Base-by-base conservation (phyloP, 495 filamentous ascomycete species). In the Pseudomonodictys pantanalensis region DNA sequence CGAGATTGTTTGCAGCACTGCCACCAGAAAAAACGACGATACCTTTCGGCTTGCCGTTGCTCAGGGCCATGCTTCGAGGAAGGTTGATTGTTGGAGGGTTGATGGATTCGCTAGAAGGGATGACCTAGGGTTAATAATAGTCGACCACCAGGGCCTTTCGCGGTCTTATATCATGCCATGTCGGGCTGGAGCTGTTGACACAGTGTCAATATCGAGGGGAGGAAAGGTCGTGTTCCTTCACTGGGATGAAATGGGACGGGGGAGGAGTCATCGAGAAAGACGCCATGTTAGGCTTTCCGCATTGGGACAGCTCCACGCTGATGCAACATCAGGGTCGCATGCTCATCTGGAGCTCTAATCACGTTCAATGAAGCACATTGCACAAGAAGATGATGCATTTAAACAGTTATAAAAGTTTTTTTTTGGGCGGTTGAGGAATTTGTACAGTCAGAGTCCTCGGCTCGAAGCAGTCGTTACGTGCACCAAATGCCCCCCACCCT, bases 1-100 rank as follows among this genome's bases (percentile, higher is more conserved):
- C 92, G 2, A 97, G 80, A 64, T 84, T 95, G 68, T 97, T 97
- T 1, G 92, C 91, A 26, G 92, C 92, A 42, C 89, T 96, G 35
- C 92, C 92, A 64, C 89, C 89, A 4, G 89, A 91, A 71, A 95
- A 88, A 32, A 93, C 86, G 43, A 90, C 87, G 60, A 95, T 86
- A 58, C 87, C 85, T 66, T 69, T 67, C 39, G 58, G n/a, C 43
- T 59, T 60, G 50, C 5, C 50, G 42, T 2, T 32, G 45, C 30
- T 62, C 64, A 60, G 51, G 4, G 25, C 35, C 23, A 18, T 41
- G 29, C 17, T 25, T 25, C n/a, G 26, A 29, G 38, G 20, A 20
- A 18, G 29, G 4, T 11, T 33, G 22, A 22, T 8, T 2, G 23
- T 20, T 12, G 52, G 10, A 23, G 29, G n/a, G 12, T 26, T 22